Evolutionary conservation across 441 rosid species (phyloP).

Genomic region (Corymbia calophylla): DNA sequence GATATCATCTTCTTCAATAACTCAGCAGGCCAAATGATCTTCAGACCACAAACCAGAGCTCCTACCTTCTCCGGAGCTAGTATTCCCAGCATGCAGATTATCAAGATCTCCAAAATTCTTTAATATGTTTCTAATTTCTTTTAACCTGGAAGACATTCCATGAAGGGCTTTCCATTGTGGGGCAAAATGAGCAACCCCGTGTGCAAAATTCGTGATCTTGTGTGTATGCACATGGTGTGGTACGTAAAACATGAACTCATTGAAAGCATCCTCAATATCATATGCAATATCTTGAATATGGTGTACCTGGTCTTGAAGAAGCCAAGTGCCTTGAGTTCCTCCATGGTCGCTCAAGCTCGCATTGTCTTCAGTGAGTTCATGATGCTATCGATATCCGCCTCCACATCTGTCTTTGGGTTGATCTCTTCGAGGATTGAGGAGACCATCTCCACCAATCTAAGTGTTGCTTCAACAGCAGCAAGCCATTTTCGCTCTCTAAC

Average conservation of each 20-base stretch:
- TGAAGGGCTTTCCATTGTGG: neutral
- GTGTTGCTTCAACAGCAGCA: neutral
- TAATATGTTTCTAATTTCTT: neutral
- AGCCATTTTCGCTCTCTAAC: neutral
- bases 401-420: neutral
- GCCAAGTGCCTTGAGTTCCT: neutral
- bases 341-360: constrained; percentile 1
- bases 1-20: neutral
- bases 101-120: no score
- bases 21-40: neutral
- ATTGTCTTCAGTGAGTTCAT: neutral
- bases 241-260: constrained; percentile 3
- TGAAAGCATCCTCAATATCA: constrained; percentile 10
- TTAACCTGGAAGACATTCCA: neutral
- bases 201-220: neutral
- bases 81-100: neutral
- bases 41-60: neutral
- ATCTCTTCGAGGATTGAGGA: neutral
- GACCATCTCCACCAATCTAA: neutral
- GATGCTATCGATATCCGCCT: neutral
- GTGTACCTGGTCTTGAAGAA: neutral
- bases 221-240: neutral
- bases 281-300: constrained; percentile 3
- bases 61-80: neutral
- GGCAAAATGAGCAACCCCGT: neutral